Evolutionary conservation across 2,329 filamentous ascomycete species (phyloP), one percentile per base, ranked within the genome.

Genomic region (Aureobasidium sp.): DNA sequence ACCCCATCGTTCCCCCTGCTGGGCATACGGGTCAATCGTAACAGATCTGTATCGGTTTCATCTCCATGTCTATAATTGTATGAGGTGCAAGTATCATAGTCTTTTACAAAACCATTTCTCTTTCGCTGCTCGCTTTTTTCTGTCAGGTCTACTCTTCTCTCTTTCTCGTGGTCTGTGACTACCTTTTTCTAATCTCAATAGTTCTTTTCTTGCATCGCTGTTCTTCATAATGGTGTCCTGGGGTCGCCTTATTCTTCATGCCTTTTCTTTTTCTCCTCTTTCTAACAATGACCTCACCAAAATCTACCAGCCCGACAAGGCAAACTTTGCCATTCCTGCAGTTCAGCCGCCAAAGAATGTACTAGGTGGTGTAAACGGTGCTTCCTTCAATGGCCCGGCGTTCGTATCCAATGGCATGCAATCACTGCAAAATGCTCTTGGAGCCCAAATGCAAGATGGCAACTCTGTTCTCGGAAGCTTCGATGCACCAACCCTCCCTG

Each of bases 381-480:
- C 13, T 5, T 25, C 34, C 1, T 62, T 47, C 15, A 29, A 62
- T n/a, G 29, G 36, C 13, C 63, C 63, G 7, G 63, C 55, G 7
- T 53, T 62, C n/a, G 10, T 64, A 3, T 16, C 47, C 5, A 37
- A 60, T 15, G 47, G 49, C 10, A 50, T 60, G 32, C 49, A 64
- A 25, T 36, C 48, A 15, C 13, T 53, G 2, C 34, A 59, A 3
- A 50, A 57, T 15, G 60, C 59, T 41, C 48, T 65, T 6, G 44
- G 42, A 21, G 50, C 49, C 30, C 3, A 30, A 16, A 15, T 41
- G n/a, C 62, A 62, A 55, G 60, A 65, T 32, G 63, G 61, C 21
- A 45, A 63, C 30, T 65, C 63, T 16, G 11, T 21, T 15, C 63
- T 67, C 30, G 67, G 67, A 30, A 65, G 60, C 11, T 41, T 66